Percentiles rank a stretch among this genome's conserved stretches.
These are phyloP conservation scores for Penium margaritaceum DNA, from an alignment of 139 green algal genomes.

Conservation along the genomic window DNA sequence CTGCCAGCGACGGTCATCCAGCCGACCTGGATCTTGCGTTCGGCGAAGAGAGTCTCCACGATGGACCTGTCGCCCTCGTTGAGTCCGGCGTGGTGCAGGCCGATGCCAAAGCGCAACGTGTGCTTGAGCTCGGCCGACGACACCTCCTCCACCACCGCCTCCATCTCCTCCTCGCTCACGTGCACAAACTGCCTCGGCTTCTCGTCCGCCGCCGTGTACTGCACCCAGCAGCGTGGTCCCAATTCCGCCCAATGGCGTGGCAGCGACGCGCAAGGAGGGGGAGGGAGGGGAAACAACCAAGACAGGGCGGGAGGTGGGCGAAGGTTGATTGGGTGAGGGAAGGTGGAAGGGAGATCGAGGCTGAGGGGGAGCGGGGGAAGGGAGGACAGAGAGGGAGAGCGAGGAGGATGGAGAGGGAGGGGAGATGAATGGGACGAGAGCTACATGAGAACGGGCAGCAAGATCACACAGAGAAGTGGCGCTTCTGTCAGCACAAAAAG, in stretches of 20 bases:
- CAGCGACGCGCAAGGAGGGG: background rate
- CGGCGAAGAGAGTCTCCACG: conserved; percentile 80
- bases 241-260: too few relatives aligned
- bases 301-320: background rate
- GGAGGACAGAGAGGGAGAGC: conserved; percentile 21
- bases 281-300: background rate
- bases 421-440: too few relatives aligned
- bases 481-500: too few relatives aligned
- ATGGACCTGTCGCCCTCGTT: conserved; percentile 67
- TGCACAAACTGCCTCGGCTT: conserved; percentile 69
- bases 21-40: conserved; percentile 77
- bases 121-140: conserved; percentile 60
- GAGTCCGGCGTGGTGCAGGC: conserved; percentile 90
- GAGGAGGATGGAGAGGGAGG: background rate
- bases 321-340: background rate
- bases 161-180: conserved; percentile 65
- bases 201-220: conserved; percentile 81
- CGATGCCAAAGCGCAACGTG: conserved; percentile 89
- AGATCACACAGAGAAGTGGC: too few relatives aligned
- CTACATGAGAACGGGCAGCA: too few relatives aligned
- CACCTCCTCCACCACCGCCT: conserved; percentile 40
- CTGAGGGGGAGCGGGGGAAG: background rate
- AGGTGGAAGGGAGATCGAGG: conserved; percentile 1
- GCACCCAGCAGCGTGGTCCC: too few relatives aligned
- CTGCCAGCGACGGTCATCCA: background rate